Evolutionary conservation across 2,329 filamentous ascomycete genomes (phyloP).

Genomic region (Passalora sequoiae): DNA sequence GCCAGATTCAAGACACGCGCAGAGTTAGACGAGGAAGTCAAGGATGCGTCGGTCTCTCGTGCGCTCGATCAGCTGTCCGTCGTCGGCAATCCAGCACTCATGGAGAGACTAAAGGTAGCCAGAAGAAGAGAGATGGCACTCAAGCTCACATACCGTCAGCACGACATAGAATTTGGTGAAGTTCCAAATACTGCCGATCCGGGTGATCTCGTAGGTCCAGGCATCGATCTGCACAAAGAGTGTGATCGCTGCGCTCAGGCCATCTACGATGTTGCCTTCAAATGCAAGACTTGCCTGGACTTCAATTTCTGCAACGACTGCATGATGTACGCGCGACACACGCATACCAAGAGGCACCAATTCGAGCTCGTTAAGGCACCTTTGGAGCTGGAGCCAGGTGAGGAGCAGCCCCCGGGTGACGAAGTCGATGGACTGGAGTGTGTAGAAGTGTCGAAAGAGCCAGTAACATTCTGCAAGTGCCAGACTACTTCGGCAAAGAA

Average conservation of each 20-base stretch:
- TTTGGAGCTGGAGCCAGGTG: too few species aligned
- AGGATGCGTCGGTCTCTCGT: neutral
- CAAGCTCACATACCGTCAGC: neutral
- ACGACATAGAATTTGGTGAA: conserved; percentile 1
- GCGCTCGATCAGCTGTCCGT: neutral
- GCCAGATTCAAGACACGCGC: neutral
- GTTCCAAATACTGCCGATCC: neutral
- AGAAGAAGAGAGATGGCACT: neutral
- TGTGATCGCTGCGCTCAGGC: neutral
- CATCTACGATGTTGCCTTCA: neutral
- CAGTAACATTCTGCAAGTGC: conserved; percentile 3
- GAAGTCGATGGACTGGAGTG: neutral
- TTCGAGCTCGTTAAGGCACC: neutral
- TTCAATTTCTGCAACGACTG: conserved; percentile 1
- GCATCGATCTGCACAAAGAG: neutral
- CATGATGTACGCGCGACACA: neutral
- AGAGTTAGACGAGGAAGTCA: neutral
- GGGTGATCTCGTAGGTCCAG: neutral
- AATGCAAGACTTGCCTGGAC: neutral
- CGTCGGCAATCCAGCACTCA: neutral
- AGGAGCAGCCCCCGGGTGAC: too few species aligned
- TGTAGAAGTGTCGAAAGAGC: neutral
- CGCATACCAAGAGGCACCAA: neutral
- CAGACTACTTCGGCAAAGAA: neutral
- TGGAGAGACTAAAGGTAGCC: neutral